Base-by-base conservation (phyloP, 2,329 filamentous ascomycete genomes). In the Pseudogymnoascus sp. region DNA sequence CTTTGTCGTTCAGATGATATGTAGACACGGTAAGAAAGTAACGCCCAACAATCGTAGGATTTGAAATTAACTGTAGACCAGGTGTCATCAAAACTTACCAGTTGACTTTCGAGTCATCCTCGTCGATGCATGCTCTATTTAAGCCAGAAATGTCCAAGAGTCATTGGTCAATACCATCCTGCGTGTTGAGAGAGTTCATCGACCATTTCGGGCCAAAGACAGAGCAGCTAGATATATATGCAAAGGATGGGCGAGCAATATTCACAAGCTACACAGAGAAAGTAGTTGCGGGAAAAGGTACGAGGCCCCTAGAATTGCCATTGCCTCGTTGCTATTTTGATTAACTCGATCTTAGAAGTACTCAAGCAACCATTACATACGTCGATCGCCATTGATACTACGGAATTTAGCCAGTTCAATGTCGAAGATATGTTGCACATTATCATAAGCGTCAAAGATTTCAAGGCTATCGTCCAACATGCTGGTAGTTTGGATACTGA, bases 261-360 rank as follows among this genome's bases (percentile, higher is more conserved):
- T 90, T 93, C 68, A 90, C 88, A 26, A 92, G 88, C 70, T 92
- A 89, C 69, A 92, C 88, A 0, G 89, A 92, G 71, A 92, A 90
- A 74, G 84, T 88, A 7, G 81, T 85, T 61, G 87, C 85, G 67
- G 85, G 86, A 17, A 86, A 86, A 70, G 81, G 82, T 81, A 72
- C 61, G 70, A 63, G 7, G 5, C n/a, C 44, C 33, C 17, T 21
- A 11, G 9, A 15, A 17, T 33, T 58, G n/a, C 54, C 11, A 24
- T 41, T n/a, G 47, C 10, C 6, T 24, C 47, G 33, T 58, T 63
- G 44, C 59, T 64, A 58, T 68, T 59, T 40, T 62, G 15, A 60
- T 59, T 10, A 63, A 33, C 47, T 7, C 29, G 9, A 33, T 8
- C 31, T 15, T 59, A 88, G 88, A 89, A 68, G 84, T 91, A 13